A percentile compares a stretch with the other conserved stretches of the same genome.
Conservation (phyloP, 192 early-diverging fungal species). For the Backusella mclennaniae region DNA sequence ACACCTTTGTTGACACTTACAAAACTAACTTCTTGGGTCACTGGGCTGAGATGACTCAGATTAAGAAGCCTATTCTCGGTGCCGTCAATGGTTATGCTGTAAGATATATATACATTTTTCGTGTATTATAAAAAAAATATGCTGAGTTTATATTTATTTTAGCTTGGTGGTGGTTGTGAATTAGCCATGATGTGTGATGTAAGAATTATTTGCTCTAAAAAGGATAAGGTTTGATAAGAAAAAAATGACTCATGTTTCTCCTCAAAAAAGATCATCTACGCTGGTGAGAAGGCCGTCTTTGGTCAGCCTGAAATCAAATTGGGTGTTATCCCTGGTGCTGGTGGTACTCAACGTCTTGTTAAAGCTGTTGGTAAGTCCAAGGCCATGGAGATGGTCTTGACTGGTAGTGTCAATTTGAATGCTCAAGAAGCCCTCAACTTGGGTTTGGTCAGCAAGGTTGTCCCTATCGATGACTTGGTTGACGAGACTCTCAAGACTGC, state of each 20-base stretch:
- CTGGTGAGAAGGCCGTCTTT: slow-evolving; percentile 94
- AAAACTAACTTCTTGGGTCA: slow-evolving; percentile 89
- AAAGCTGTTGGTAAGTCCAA: slow-evolving; percentile 96
- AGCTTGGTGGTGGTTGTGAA: slow-evolving; percentile 98
- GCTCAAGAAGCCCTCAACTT: slow-evolving; percentile 84
- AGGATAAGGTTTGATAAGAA: neutral
- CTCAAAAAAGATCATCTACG: slow-evolving; percentile 85
- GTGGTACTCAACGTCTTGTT: slow-evolving; percentile 83
- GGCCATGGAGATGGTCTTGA: slow-evolving; percentile 96
- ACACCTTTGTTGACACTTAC: slow-evolving; percentile 87
- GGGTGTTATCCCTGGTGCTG: slow-evolving; percentile 93
- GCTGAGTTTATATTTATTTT: slow-evolving; percentile 18
- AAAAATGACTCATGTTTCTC: neutral
- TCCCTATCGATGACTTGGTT: slow-evolving; percentile 83
- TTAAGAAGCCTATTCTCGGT: slow-evolving; percentile 95
- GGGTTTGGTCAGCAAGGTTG: slow-evolving; percentile 85
- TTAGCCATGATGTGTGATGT: slow-evolving; percentile 97
- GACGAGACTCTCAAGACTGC: slow-evolving; percentile 91
- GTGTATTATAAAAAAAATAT: neutral
- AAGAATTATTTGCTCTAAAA: slow-evolving; percentile 32
- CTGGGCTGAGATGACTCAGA: slow-evolving; percentile 88
- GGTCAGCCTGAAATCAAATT: slow-evolving; percentile 99
- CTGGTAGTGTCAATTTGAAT: slow-evolving; percentile 77
- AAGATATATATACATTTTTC: slow-evolving; percentile 30
- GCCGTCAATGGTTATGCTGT: slow-evolving; percentile 98